phyloP scores from a whole-genome alignment of 2,329 filamentous ascomycete genomes.

The Cytospora schulzeri region DNA sequence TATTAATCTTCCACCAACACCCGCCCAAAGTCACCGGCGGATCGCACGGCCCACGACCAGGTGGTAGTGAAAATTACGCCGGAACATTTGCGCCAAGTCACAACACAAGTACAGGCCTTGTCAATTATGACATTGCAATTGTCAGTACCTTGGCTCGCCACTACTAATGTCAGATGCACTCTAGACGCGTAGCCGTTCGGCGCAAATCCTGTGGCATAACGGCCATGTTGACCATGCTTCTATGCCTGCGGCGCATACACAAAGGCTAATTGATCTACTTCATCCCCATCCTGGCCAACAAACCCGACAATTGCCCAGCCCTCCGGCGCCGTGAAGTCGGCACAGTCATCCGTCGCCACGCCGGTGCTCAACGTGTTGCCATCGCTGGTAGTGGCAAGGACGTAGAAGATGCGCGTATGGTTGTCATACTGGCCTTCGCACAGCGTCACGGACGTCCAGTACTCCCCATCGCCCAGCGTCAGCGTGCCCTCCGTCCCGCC shows the following conservation, averaged over 20 bases:
- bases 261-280: slow-evolving; percentile 57
- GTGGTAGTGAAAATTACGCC: neutral
- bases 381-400: slow-evolving; percentile 53
- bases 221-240: neutral
- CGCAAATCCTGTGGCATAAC: neutral
- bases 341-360: slow-evolving; percentile 49
- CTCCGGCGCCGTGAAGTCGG: slow-evolving; percentile 46
- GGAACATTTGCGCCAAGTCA: neutral
- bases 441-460: slow-evolving; percentile 50
- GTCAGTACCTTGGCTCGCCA: neutral
- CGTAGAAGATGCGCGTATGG: slow-evolving; percentile 57
- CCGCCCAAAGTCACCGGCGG: too few relatives aligned
- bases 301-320: slow-evolving; percentile 59
- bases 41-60: neutral
- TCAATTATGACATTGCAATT: neutral
- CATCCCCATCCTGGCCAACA: slow-evolving; percentile 53
- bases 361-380: slow-evolving; percentile 51
- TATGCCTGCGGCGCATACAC: slow-evolving; percentile 46
- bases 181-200: neutral
- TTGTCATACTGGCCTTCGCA: slow-evolving; percentile 51
- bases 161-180: neutral
- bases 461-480: slow-evolving; percentile 49
- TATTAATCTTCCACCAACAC: too few relatives aligned
- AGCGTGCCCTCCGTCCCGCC: slow-evolving; percentile 50
- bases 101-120: neutral